phyloP scores from a whole-genome alignment of 371 early-diverging fungal genomes.

The Mortierella sp. region DNA sequence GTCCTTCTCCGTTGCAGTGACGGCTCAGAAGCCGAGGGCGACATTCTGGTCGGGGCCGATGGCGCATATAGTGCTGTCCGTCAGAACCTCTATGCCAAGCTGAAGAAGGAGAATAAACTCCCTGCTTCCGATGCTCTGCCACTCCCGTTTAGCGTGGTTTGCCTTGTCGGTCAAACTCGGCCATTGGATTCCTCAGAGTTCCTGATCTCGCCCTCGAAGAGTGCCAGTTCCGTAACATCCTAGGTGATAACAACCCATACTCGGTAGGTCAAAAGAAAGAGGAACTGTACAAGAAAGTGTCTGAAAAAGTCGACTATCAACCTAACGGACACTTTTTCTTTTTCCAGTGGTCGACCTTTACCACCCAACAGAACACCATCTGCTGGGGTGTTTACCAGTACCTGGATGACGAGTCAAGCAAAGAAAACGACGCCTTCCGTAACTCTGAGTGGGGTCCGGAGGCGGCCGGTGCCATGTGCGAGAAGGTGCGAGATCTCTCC shows the following conservation, averaged over 20 bases:
- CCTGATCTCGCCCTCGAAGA: not conserved
- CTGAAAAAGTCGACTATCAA: not conserved
- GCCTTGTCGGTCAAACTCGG: slow-evolving; percentile 21
- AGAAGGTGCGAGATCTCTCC: slow-evolving; percentile 9
- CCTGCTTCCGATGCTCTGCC: slow-evolving; percentile 15
- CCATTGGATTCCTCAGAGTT: slow-evolving; percentile 6
- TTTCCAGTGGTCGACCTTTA: not conserved
- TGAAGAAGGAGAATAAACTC: not conserved
- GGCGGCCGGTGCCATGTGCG: slow-evolving; percentile 20
- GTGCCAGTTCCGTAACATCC: slow-evolving; percentile 12
- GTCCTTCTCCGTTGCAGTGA: slow-evolving; percentile 19
- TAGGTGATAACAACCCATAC: slow-evolving; percentile 1
- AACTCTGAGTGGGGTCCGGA: slow-evolving; percentile 19
- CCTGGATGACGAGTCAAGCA: not conserved
- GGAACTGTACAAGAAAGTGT: not conserved
- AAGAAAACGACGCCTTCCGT: slow-evolving; percentile 2
- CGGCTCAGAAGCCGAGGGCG: not conserved
- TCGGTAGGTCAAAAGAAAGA: slow-evolving; percentile 3
- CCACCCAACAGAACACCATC: not conserved
- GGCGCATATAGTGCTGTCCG: slow-evolving; percentile 39
- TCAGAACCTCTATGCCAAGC: slow-evolving; percentile 16
- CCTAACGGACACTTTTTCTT: not conserved
- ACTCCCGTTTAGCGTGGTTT: slow-evolving; percentile 8
- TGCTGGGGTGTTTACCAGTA: slow-evolving; percentile 10
- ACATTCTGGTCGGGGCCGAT: slow-evolving; percentile 38